phyloP scores from a whole-genome alignment of 345 rosid genomes.

The Aethionema arabicum region DNA sequence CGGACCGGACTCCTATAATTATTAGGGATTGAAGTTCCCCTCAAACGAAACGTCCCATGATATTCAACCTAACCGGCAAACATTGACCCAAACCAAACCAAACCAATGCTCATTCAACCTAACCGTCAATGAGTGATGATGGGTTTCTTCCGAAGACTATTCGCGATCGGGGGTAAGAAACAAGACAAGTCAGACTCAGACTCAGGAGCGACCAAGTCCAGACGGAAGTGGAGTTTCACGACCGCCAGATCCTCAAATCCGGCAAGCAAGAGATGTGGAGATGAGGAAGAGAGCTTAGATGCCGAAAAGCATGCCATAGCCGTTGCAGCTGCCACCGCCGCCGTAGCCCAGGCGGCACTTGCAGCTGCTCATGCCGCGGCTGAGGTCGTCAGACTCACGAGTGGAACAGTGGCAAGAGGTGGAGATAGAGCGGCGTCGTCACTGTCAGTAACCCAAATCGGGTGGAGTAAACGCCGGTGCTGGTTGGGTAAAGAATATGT shows the following conservation, averaged over 20 bases:
- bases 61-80: neutral
- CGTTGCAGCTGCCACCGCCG: constrained; percentile 91
- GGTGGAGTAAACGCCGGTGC: constrained; percentile 37
- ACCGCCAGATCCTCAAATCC: constrained; percentile 52
- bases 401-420: constrained; percentile 32
- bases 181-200: constrained; percentile 29
- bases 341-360: constrained; percentile 84
- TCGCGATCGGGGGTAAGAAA: constrained; percentile 57
- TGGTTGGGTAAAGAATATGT: constrained; percentile 39
- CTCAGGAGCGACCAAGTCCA: constrained; percentile 39
- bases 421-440: constrained; percentile 23
- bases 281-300: constrained; percentile 42
- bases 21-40: too few relatives aligned
- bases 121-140: constrained; percentile 44
- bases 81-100: neutral
- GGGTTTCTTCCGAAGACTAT: constrained; percentile 81
- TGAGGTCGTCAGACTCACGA: constrained; percentile 83
- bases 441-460: constrained; percentile 21
- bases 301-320: constrained; percentile 79
- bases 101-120: neutral
- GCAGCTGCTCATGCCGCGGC: constrained; percentile 96
- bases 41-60: neutral
- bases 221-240: constrained; percentile 66
- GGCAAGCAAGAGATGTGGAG: constrained; percentile 24
- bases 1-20: too few relatives aligned